Base-by-base conservation (phyloP, 257 asterid genomes). In the Solanum chmielewskii region DNA sequence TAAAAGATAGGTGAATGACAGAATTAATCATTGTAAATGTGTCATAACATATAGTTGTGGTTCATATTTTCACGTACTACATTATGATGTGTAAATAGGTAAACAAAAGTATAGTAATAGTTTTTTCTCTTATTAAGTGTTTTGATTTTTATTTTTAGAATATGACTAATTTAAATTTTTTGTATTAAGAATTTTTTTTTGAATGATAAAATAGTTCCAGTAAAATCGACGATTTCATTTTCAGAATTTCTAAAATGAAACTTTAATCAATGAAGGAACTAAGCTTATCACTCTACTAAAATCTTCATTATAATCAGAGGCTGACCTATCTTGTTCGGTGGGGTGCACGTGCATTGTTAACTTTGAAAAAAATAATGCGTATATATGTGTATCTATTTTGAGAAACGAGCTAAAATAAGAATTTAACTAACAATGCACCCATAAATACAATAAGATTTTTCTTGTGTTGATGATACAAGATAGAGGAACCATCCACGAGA, bases 311-410 rank as follows among this genome's bases (percentile, higher is more conserved):
- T 1, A 25, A 25, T 37, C 7, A 37, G 39, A 37, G 39, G 7
- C 7, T 5, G 7, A 37, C 7, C 2, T 0, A 37, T 37, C 7
- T 37, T 37, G 7, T 37, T 37, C 7, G 39, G 7, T 37, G 39
- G 0, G 1, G 1, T 37, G 39, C 0, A 37, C 0, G 1, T 37
- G 7, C 1, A 37, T 5, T 1, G 39, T 37, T 37, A 37, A 37
- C 7, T 37, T 37, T 0, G 0, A 5, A 37, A 35, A 37, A 37
- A 5, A 5, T 37, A 37, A 37, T 5, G 39, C 1, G 7, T 37
- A 37, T 37, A 6, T 37, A 37, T 37, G 1, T 37, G 0, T 37
- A 37, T 37, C 1, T 37, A 5, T 37, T 37, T 5, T 37, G 7
- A 37, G 7, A 37, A 37, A 37, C 7, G 6, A 0, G 7, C 1